Evolutionary conservation across 2,329 filamentous ascomycete genomes (phyloP).

Genomic region (Grosmannia huntii): DNA sequence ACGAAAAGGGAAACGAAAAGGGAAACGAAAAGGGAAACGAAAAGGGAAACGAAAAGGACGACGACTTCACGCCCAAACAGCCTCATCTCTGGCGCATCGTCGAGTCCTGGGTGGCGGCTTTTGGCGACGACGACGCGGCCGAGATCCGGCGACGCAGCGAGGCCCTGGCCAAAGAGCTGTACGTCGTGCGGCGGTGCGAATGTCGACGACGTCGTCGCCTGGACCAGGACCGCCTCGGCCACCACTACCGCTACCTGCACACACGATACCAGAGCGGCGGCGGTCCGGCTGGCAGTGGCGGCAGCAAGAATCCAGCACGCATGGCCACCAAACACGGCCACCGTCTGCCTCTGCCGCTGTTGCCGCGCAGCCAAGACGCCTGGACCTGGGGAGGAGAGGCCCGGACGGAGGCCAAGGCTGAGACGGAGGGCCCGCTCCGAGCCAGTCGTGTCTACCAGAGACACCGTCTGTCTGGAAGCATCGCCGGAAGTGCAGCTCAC

Average conservation of each 20-base stretch:
- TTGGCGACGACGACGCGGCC: not conserved
- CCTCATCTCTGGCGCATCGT: constrained; percentile 28
- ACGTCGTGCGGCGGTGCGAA: constrained; percentile 7
- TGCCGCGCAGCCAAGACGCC: constrained; percentile 1
- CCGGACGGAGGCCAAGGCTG: not conserved
- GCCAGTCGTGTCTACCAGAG: not conserved
- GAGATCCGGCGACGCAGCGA: constrained; percentile 4
- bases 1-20: too few species aligned
- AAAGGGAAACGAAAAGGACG: not conserved
- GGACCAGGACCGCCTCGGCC: not conserved
- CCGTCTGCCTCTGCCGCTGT: constrained; percentile 10
- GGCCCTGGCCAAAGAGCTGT: not conserved
- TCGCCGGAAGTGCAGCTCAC: not conserved
- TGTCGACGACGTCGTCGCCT: not conserved
- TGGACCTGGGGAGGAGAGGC: not conserved
- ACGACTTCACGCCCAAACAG: constrained; percentile 6
- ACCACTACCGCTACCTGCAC: not conserved
- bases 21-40: not conserved
- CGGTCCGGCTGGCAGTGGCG: not conserved
- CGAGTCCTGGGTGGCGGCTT: constrained; percentile 29
- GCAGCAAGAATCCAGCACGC: constrained; percentile 2
- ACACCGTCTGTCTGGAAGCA: too few species aligned
- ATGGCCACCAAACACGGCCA: constrained; percentile 10
- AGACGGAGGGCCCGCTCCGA: not conserved
- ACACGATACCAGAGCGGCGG: not conserved